Percentiles rank a stretch among this genome's conserved stretches.
Evolutionary conservation across 2,329 filamentous ascomycete genomes (phyloP).

Genomic region (Colletotrichum lini): DNA sequence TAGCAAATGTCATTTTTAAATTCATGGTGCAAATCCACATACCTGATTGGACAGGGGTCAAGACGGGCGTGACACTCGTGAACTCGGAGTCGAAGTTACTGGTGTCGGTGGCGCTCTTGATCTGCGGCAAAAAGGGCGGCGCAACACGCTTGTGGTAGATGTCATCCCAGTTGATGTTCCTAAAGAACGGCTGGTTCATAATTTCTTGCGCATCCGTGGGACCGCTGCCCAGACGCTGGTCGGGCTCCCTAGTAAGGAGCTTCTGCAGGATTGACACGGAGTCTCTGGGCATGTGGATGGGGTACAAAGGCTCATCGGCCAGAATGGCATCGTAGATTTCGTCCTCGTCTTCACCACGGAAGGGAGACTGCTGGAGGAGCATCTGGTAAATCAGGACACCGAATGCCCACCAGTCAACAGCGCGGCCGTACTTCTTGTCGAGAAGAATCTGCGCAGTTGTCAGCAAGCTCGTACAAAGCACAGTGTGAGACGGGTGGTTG

Average conservation of each 20-base stretch:
- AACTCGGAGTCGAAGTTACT: constrained; percentile 99
- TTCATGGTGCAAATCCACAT: constrained; percentile 58
- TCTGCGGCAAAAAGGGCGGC: constrained; percentile 90
- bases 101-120: constrained; percentile 95
- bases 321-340: constrained; percentile 99
- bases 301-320: constrained; percentile 96
- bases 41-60: constrained; percentile 98
- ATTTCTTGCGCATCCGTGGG: constrained; percentile 98
- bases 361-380: constrained; percentile 98
- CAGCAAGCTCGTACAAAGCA: constrained; percentile 46
- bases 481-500: constrained; percentile 45
- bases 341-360: constrained; percentile 98
- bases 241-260: constrained; percentile 93
- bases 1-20: constrained; percentile 7
- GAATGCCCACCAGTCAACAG: constrained; percentile 99
- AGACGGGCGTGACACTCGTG: constrained; percentile 96
- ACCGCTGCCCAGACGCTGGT: constrained; percentile 91
- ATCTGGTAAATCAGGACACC: constrained; percentile 99
- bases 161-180: constrained; percentile 98
- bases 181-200: constrained; percentile 99
- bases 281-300: constrained; percentile 98
- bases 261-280: constrained; percentile 98
- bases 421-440: constrained; percentile 97
- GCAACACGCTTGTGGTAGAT: constrained; percentile 95
- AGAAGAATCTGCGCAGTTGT: constrained; percentile 80